Evolutionary conservation across 257 asterid species (phyloP), one percentile per base, ranked within the genome.

Genomic region (Solanum appendiculatum): DNA sequence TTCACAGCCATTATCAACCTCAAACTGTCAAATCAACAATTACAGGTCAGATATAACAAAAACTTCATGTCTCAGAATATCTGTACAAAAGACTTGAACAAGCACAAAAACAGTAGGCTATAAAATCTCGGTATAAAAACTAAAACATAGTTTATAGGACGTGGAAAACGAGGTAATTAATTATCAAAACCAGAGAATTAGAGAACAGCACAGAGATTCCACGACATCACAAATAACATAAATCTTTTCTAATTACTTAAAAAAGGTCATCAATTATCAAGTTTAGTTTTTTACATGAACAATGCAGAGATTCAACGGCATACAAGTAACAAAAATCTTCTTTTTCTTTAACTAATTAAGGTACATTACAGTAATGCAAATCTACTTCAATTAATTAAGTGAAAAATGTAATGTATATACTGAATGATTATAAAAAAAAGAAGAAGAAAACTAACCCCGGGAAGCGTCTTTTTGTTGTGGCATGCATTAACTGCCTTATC

Each of bases 401-500:
- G 31, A 48, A 56, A 81, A 48, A 20, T 1, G 29, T 33, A 29
- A 81, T 81, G 85, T 81, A 48, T 81, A 31, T 48, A 80, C 63
- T 40, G 6, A 77, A 27, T 46, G 23, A 78, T 44, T 15, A 44
- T 34, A 18, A 44, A 42, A 78, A 8, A 18, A 44, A 42, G 44
- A 8, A 42, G 9, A 14, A 46, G 23, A 48, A 13, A 54, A 90
- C 95, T 89, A 86, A 95, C 98, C 92, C 97, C 98, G 34, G 99
- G 94, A 86, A 97, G 92, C 86, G 98, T 94, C 91, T 89, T 95
- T 95, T 94, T 94, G 84, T 97, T 92, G 89, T 97, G 99, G 66
- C 93, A 95, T 48, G 97, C 98, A 90, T 91, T 63, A 13, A 95
- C 90, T 23, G 97, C 97, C 94, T 95, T 97, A 87, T 97, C 99